phyloP scores from a whole-genome alignment of 805 yeast species.

The Pichia exigua region DNA sequence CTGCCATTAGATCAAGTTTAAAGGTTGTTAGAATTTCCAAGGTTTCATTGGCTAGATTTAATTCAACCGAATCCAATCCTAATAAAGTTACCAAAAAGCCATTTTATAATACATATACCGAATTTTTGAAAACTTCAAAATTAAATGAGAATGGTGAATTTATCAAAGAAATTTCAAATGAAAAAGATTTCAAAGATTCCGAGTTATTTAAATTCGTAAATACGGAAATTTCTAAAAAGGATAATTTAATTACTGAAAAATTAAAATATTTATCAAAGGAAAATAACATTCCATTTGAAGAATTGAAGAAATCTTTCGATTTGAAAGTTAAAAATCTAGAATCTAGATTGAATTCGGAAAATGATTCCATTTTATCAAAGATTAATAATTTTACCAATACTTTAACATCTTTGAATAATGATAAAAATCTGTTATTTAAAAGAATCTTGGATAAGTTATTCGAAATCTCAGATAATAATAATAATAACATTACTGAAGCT shows the following conservation, averaged over 20 bases:
- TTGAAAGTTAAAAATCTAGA: conserved; percentile 15
- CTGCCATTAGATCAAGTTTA: neutral
- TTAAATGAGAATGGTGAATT: conserved; percentile 21
- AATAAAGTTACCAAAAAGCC: neutral
- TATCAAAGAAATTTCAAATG: conserved; percentile 14
- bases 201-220: conserved; percentile 16
- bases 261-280: conserved; percentile 18
- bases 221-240: conserved; percentile 15
- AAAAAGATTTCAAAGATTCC: conserved; percentile 19
- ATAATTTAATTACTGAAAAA: conserved; percentile 20
- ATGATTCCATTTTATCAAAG: conserved; percentile 10
- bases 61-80: neutral
- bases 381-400: conserved; percentile 14
- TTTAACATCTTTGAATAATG: conserved; percentile 11
- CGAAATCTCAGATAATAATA: too few species aligned
- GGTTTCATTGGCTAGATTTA: conserved; percentile 1
- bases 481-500: conserved; percentile 5
- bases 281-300: conserved; percentile 15
- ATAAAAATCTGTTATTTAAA: conserved; percentile 12
- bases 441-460: conserved; percentile 17
- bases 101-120: conserved; percentile 8
- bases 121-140: conserved; percentile 12
- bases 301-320: conserved; percentile 17
- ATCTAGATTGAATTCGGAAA: conserved; percentile 1
- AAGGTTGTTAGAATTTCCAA: neutral